These are phyloP conservation scores for Strobilomyces dryophilus DNA, from an alignment of 768 basidiomycete species.

Conservation along the genomic window DNA sequence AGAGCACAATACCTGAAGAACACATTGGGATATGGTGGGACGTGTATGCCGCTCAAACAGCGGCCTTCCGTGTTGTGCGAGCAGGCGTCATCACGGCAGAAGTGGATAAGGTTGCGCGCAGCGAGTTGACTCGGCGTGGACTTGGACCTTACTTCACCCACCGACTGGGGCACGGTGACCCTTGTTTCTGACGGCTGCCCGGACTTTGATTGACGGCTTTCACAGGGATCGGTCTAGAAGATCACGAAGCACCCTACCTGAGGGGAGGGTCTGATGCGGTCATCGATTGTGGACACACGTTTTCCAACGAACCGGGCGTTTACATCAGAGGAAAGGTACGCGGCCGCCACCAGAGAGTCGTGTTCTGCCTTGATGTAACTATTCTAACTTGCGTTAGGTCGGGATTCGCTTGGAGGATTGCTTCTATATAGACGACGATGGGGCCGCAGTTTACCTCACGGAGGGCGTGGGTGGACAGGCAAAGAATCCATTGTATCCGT, in stretches of 20 bases:
- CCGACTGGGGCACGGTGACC: conserved; percentile 71
- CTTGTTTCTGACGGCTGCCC: conserved; percentile 5
- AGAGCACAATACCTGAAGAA: conserved; percentile 47
- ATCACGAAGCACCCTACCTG: conserved; percentile 79
- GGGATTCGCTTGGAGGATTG: conserved; percentile 86
- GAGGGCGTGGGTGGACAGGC: conserved; percentile 60
- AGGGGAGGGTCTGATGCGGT: conserved; percentile 59
- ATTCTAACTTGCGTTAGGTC: conserved; percentile 39
- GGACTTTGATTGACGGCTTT: conserved; percentile 7
- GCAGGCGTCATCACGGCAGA: conserved; percentile 47
- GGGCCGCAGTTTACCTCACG: conserved; percentile 56
- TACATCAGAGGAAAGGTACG: conserved; percentile 67
- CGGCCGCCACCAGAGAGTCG: neutral
- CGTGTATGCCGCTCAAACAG: conserved; percentile 60
- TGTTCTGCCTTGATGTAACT: conserved; percentile 1
- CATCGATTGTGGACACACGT: conserved; percentile 63
- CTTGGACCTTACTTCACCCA: conserved; percentile 71
- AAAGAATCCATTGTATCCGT: conserved; percentile 33
- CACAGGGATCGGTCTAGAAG: conserved; percentile 78
- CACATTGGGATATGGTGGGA: conserved; percentile 60
- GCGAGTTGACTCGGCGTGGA: conserved; percentile 38
- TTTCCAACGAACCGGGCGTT: conserved; percentile 78
- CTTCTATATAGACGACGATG: conserved; percentile 59
- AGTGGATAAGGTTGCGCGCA: conserved; percentile 63
- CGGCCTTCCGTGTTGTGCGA: conserved; percentile 45